A percentile compares a stretch with the other conserved stretches of the same genome.
Conservation (phyloP, 1,284 basidiomycete species). For the Sutorius eximius region DNA sequence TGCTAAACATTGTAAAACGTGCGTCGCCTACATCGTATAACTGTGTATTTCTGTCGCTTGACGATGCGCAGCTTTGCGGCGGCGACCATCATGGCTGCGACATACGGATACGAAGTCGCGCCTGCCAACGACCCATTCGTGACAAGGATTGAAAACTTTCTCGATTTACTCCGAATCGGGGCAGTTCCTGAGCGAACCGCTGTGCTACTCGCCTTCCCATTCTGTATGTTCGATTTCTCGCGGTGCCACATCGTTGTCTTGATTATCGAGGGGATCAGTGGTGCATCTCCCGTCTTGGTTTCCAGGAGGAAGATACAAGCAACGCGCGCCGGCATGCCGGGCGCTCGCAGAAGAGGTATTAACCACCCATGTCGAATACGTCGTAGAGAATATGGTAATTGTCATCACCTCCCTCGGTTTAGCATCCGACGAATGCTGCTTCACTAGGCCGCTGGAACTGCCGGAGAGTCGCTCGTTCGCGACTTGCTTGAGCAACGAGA, state of each 20-base stretch:
- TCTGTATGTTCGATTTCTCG: constrained; percentile 21
- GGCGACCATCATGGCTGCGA: constrained; percentile 26
- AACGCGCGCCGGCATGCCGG: constrained; percentile 26
- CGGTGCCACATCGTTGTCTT: constrained; percentile 17
- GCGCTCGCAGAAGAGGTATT: constrained; percentile 29
- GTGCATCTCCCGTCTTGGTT: constrained; percentile 39
- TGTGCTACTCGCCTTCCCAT: constrained; percentile 23
- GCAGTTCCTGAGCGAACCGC: constrained; percentile 18
- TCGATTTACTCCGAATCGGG: constrained; percentile 10
- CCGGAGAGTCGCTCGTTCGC: constrained; percentile 24
- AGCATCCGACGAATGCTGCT: background rate
- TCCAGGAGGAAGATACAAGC: constrained; percentile 36
- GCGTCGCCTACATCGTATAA: background rate
- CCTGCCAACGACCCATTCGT: constrained; percentile 29
- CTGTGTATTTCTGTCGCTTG: background rate
- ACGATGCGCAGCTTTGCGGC: constrained; percentile 20
- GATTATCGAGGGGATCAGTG: constrained; percentile 23
- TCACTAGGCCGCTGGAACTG: constrained; percentile 22
- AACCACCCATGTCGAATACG: constrained; percentile 32
- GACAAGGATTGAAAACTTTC: constrained; percentile 14
- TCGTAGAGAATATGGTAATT: constrained; percentile 35
- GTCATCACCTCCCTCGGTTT: background rate
- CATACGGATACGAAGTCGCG: constrained; percentile 30
- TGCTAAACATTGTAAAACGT: constrained; percentile 22
- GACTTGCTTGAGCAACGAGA: constrained; percentile 14